phyloP scores from a whole-genome alignment of 2,329 filamentous ascomycete genomes.

The Biscogniauxia marginata region DNA sequence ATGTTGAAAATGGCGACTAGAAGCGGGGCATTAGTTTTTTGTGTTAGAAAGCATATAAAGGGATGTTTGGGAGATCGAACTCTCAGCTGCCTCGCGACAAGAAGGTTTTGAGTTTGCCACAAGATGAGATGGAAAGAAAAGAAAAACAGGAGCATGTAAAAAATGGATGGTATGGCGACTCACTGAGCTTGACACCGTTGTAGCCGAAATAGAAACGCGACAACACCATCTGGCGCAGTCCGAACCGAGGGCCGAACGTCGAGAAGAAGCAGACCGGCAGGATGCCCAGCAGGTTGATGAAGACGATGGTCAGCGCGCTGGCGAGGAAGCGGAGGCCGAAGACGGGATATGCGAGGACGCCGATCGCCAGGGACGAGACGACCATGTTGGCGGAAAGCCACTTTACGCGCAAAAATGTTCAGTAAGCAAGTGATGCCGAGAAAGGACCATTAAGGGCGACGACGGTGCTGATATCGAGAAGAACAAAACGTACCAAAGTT shows the following conservation, averaged over 20 bases:
- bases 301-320: conserved; percentile 67
- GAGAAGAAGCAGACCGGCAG: conserved; percentile 74
- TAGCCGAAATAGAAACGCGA: conserved; percentile 75
- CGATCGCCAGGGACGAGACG: conserved; percentile 73
- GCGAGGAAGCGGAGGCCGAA: conserved; percentile 73
- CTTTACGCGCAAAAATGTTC: conserved; percentile 36
- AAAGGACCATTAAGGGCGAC: not conserved
- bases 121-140: too few relatives aligned
- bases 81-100: too few relatives aligned
- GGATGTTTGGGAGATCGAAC: too few relatives aligned
- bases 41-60: conserved; percentile 1
- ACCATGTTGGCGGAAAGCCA: conserved; percentile 80
- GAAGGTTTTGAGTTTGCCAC: too few relatives aligned
- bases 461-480: conserved; percentile 5
- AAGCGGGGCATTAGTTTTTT: not conserved
- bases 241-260: conserved; percentile 71
- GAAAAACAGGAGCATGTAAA: not conserved
- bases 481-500: conserved; percentile 59
- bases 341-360: conserved; percentile 64
- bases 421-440: not conserved
- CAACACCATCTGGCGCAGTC: conserved; percentile 78
- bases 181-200: conserved; percentile 66
- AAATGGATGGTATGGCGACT: conserved; percentile 22
- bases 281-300: conserved; percentile 74
- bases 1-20: conserved; percentile 68